Percentiles rank a stretch among this genome's conserved stretches.
phyloP scores from a whole-genome alignment of 2,329 filamentous ascomycete genomes.

The Huntiella moniliformis region DNA sequence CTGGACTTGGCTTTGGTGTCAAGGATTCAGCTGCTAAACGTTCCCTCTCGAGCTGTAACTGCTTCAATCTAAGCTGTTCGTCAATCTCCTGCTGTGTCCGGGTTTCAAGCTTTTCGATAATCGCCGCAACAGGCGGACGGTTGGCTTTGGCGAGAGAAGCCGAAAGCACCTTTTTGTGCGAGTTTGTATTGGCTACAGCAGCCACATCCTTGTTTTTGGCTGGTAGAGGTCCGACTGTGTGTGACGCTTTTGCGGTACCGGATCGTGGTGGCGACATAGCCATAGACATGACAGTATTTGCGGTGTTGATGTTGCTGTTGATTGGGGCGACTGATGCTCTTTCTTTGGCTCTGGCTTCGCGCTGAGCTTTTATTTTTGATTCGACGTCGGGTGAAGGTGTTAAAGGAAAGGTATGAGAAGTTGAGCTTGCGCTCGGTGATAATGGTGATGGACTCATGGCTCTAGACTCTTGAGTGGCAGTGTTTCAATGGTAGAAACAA shows the following conservation, averaged over 20 bases:
- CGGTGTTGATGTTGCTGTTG: not conserved
- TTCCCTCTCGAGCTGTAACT: slow-evolving; percentile 2
- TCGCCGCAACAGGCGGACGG: slow-evolving; percentile 6
- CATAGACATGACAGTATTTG: not conserved
- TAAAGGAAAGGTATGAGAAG: slow-evolving; percentile 8
- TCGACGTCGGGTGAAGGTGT: slow-evolving; percentile 8
- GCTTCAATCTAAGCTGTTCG: slow-evolving; percentile 6
- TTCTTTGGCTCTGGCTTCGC: not conserved
- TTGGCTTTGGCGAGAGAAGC: slow-evolving; percentile 6
- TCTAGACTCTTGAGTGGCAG: not conserved
- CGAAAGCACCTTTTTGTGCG: slow-evolving; percentile 10
- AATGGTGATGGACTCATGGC: not conserved
- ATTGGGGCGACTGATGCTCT: not conserved
- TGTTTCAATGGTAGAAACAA: not conserved
- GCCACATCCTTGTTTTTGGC: no score
- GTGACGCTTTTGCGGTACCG: not conserved
- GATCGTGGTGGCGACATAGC: not conserved
- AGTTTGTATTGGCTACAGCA: not conserved
- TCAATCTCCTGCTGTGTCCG: slow-evolving; percentile 10
- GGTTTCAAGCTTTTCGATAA: slow-evolving; percentile 8
- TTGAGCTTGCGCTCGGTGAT: not conserved
- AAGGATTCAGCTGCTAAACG: not conserved
- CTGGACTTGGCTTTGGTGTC: not conserved
- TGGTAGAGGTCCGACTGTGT: not conserved
- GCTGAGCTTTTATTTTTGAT: not conserved